These are phyloP conservation scores for Cercospora sp. DNA, from an alignment of 2,329 filamentous ascomycete genomes.

Conservation along the genomic window DNA sequence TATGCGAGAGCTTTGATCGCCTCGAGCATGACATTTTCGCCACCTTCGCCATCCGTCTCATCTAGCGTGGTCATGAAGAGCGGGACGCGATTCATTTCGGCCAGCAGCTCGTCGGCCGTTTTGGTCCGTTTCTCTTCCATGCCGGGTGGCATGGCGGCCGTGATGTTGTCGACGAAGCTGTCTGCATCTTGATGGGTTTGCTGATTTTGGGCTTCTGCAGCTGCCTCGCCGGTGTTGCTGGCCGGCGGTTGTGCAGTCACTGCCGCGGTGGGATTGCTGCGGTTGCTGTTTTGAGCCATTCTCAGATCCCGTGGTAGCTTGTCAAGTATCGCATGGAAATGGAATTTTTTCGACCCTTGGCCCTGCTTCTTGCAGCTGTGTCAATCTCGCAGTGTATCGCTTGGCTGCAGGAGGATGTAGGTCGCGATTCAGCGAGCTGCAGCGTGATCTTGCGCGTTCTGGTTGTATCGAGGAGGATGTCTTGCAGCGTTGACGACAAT, in stretches of 20 bases:
- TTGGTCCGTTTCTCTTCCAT: slow-evolving; percentile 60
- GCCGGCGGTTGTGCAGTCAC: background rate
- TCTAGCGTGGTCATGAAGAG: slow-evolving; percentile 95
- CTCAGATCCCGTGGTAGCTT: slow-evolving; percentile 14
- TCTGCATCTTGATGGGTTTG: slow-evolving; percentile 21
- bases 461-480: slow-evolving; percentile 14
- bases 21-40: slow-evolving; percentile 78
- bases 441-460: background rate
- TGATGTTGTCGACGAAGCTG: slow-evolving; percentile 26
- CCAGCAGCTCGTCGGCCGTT: slow-evolving; percentile 60
- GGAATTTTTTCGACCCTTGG: slow-evolving; percentile 5
- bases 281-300: slow-evolving; percentile 16
- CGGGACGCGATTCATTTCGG: slow-evolving; percentile 69
- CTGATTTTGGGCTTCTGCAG: background rate
- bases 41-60: slow-evolving; percentile 55
- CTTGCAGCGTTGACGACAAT: slow-evolving; percentile 6
- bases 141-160: slow-evolving; percentile 56
- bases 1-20: slow-evolving; percentile 88
- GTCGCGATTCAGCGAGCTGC: slow-evolving; percentile 14
- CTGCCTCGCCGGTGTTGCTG: slow-evolving; percentile 5
- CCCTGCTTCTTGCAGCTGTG: slow-evolving; percentile 18
- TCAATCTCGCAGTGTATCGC: slow-evolving; percentile 3
- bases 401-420: slow-evolving; percentile 7
- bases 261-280: background rate
- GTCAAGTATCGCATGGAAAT: slow-evolving; percentile 10